These are phyloP conservation scores for Tilletia setariae DNA, from an alignment of 1,284 basidiomycete species.

Conservation along the genomic window DNA sequence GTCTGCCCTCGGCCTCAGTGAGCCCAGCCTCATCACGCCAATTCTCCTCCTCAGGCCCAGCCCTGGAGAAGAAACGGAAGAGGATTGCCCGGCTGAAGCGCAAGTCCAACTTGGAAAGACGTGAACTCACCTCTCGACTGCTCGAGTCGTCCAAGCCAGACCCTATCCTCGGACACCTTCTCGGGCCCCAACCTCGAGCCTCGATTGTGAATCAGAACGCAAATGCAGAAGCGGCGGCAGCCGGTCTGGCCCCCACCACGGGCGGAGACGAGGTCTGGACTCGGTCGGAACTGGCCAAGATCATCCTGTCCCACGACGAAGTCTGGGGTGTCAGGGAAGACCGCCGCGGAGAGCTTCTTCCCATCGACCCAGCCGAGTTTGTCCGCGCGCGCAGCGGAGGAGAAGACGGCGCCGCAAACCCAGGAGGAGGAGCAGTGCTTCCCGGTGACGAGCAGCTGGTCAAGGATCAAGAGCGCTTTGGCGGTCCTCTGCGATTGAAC, in stretches of 20 bases:
- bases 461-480: background rate
- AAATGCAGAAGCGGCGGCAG: conserved; percentile 60
- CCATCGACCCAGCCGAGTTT: conserved; percentile 23
- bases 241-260: conserved; percentile 59
- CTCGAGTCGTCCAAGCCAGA: conserved; percentile 61
- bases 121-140: conserved; percentile 46
- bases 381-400: background rate
- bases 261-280: conserved; percentile 42
- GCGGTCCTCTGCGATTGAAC: conserved; percentile 44
- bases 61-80: conserved; percentile 36
- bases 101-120: conserved; percentile 51
- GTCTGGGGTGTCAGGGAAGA: conserved; percentile 50
- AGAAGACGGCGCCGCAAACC: no score
- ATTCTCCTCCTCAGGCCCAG: conserved; percentile 31
- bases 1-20: background rate
- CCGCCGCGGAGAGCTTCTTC: conserved; percentile 42
- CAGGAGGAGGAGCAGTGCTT: background rate
- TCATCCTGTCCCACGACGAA: conserved; percentile 43
- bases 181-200: conserved; percentile 55
- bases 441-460: conserved; percentile 6
- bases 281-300: conserved; percentile 36
- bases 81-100: conserved; percentile 39
- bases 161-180: conserved; percentile 65
- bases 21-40: background rate
- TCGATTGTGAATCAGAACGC: conserved; percentile 22